Base-by-base conservation (phyloP, 2,329 filamentous ascomycete species). In the Chrysoporthe puriensis region DNA sequence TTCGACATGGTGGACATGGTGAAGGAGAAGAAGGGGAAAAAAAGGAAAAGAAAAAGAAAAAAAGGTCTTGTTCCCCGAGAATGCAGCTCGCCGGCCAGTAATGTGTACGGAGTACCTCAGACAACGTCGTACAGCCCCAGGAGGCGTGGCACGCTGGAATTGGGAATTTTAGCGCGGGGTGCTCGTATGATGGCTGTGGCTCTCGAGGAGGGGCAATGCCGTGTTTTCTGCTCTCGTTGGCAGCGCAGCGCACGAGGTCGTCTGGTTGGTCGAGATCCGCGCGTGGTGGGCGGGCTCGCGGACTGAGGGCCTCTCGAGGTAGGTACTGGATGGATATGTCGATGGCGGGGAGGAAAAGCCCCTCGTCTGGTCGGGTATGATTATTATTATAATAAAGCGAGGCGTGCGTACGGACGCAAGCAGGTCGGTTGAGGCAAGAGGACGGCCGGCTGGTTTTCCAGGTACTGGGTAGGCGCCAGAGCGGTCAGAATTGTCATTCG, bases 1-100 rank as follows among this genome's bases (percentile, higher is more conserved):
- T 85, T 84, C 61, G 82, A 81, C 82, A 84, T 84, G 50, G 66
- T 68, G 60, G 66, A 66, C 69, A 70, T 70, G 57, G 63, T 69
- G 69, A 36, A 60, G 32, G 36, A 54, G 32, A 44, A 48, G 44
- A 32, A 44, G 44, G n/a, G n/a, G 18, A 32, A 34, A 56, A 26
- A 26, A 26, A 26, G 26, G 1, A 26, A 44, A 44, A 36, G 52
- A 62, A 34, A 48, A 50, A 32, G 42, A 44, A 34, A 32, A 26
- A 32, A 34, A 56, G 40, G 21, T 60, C 42, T 54, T 40, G 43
- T 58, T 54, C 43, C 67, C 58, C 43, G 9, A 43, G 64, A 56
- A 60, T 63, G 59, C 61, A 66, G 43, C 57, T 60, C 57, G 43
- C 58, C 60, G 59, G 62, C 57, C 64, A 52, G n/a, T 64, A 44